Percentiles rank a stretch among this genome's conserved stretches.
These are phyloP conservation scores for Wickerhamomyces strasburgensis DNA, from an alignment of 805 yeast genomes.

Conservation along the genomic window DNA sequence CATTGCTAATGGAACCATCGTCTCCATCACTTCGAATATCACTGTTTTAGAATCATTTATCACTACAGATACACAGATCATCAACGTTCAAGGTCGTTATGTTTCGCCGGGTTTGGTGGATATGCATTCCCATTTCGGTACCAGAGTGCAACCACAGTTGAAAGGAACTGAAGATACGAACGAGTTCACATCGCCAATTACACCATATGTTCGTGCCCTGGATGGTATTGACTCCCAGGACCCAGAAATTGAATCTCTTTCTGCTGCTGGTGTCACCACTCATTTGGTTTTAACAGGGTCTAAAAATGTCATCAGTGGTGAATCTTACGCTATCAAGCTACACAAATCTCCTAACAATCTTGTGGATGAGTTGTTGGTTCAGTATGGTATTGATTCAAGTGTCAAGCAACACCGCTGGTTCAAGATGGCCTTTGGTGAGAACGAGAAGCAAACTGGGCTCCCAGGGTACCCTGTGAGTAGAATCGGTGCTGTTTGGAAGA, in stretches of 20 bases:
- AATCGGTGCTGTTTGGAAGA: constrained; percentile 7
- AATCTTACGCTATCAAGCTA: constrained; percentile 7
- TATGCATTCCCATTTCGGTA: constrained; percentile 9
- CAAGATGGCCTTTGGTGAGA: constrained; percentile 9
- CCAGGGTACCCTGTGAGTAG: constrained; percentile 7
- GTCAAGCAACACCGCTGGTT: constrained; percentile 8
- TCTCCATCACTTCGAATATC: background rate
- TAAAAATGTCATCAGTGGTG: constrained; percentile 6
- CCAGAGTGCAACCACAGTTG: constrained; percentile 6
- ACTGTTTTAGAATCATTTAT: background rate
- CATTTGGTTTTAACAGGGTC: constrained; percentile 7
- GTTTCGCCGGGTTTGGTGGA: constrained; percentile 6
- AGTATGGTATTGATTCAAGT: constrained; percentile 3
- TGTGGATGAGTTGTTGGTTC: constrained; percentile 7
- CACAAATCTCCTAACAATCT: constrained; percentile 4
- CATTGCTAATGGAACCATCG: constrained; percentile 5
- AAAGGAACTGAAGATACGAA: constrained; percentile 8
- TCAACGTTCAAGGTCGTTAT: constrained; percentile 4
- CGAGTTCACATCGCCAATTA: constrained; percentile 7
- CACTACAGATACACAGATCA: constrained; percentile 1
- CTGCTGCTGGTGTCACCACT: constrained; percentile 8
- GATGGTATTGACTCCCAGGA: constrained; percentile 8
- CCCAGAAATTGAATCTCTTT: constrained; percentile 2
- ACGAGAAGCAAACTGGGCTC: constrained; percentile 7
- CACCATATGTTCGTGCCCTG: constrained; percentile 6